Evolutionary conservation across 1,284 basidiomycete species (phyloP).

Genomic region (Melampsora americana): DNA sequence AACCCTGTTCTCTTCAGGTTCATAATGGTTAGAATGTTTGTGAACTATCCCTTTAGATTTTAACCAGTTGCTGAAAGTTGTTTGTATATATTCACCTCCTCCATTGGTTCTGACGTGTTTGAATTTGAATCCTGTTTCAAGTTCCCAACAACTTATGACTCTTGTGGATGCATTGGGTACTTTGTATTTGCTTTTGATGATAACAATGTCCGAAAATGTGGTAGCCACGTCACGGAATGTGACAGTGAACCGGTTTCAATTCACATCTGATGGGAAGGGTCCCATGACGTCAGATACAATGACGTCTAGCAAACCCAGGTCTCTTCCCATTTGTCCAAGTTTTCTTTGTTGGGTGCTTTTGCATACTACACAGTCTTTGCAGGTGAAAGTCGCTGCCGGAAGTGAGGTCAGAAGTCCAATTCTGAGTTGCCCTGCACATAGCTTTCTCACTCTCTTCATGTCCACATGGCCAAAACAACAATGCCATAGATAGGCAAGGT

Average conservation of each 20-base stretch:
- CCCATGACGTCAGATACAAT: too few species aligned
- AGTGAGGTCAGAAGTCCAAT: too few species aligned
- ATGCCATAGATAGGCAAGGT: too few species aligned
- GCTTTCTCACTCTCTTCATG: too few species aligned
- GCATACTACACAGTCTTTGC: slow-evolving; percentile 10
- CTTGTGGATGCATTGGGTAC: neutral
- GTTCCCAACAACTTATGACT: neutral
- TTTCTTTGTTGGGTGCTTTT: neutral
- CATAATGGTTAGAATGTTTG: neutral
- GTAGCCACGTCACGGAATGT: too few species aligned
- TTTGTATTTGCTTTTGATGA: neutral
- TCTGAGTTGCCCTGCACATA: too few species aligned
- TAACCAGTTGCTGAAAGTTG: neutral
- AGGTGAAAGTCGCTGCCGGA: too few species aligned
- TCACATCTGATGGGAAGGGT: slow-evolving; percentile 9
- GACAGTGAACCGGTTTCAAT: neutral
- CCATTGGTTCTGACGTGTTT: slow-evolving; percentile 9
- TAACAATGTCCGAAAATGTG: neutral
- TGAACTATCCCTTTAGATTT: too few species aligned
- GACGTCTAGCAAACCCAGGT: too few species aligned
- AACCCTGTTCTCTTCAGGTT: neutral
- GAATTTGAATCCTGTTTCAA: neutral
- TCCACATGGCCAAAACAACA: too few species aligned
- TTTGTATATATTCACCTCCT: slow-evolving; percentile 1
- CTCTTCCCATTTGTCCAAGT: too few species aligned